phyloP scores from a whole-genome alignment of 768 basidiomycete species.

The Piloderma croceum region DNA sequence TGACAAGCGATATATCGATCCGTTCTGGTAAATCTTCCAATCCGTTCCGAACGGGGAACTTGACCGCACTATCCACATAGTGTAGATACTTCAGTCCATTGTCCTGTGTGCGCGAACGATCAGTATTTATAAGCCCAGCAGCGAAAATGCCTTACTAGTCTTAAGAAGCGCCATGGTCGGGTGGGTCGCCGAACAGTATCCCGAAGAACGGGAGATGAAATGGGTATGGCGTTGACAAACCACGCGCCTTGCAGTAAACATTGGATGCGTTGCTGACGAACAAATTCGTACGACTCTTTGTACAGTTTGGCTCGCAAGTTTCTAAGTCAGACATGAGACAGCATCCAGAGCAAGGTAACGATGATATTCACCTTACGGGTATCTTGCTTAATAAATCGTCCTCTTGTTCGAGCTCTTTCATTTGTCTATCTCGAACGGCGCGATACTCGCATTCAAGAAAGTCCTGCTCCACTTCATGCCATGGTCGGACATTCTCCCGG shows the following conservation, averaged over 20 bases:
- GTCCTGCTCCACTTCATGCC: conserved; percentile 81
- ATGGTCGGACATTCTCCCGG: conserved; percentile 66
- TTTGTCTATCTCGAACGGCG: conserved; percentile 79
- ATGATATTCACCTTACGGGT: conserved; percentile 64
- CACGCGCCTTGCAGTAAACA: conserved; percentile 87
- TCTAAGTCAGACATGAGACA: conserved; percentile 34
- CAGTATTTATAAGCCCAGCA: conserved; percentile 3
- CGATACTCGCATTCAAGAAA: conserved; percentile 81
- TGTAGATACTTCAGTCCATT: conserved; percentile 75
- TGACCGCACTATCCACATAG: conserved; percentile 75
- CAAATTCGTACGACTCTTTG: conserved; percentile 87
- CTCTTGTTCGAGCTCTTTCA: conserved; percentile 84
- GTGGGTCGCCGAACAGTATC: conserved; percentile 52
- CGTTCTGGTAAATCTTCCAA: conserved; percentile 84
- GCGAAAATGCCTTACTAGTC: conserved; percentile 48
- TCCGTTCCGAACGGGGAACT: conserved; percentile 74
- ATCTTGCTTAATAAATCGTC: conserved; percentile 84
- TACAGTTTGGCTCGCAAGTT: conserved; percentile 81
- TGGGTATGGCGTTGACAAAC: conserved; percentile 77
- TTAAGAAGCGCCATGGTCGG: conserved; percentile 81
- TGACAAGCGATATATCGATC: conserved; percentile 75
- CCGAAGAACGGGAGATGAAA: conserved; percentile 35
- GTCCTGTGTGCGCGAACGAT: conserved; percentile 44
- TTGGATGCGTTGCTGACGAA: conserved; percentile 81
- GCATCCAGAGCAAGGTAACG: conserved; percentile 1